These are phyloP conservation scores for Hymenoscyphus infarciens DNA, from an alignment of 2,329 filamentous ascomycete genomes.

Conservation along the genomic window DNA sequence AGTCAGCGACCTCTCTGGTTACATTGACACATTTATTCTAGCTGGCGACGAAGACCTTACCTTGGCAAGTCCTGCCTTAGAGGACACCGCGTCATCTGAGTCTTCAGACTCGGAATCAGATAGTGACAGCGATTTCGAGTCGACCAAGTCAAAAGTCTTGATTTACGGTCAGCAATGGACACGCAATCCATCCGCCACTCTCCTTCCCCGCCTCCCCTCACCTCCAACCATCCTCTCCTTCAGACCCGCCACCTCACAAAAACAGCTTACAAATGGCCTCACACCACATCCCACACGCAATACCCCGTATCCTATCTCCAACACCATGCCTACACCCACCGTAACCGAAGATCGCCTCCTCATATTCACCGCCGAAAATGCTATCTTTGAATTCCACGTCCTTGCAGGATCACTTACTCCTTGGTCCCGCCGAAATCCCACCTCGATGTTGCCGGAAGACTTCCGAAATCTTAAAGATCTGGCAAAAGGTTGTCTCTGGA, in stretches of 20 bases:
- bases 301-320: slow-evolving; percentile 34
- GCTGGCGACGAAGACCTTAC: slow-evolving; percentile 51
- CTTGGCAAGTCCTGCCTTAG: slow-evolving; percentile 37
- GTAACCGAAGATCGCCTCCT: slow-evolving; percentile 52
- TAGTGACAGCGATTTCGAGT: slow-evolving; percentile 46
- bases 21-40: slow-evolving; percentile 81
- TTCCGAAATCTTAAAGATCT: slow-evolving; percentile 74
- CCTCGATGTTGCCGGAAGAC: slow-evolving; percentile 67
- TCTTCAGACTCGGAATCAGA: slow-evolving; percentile 42
- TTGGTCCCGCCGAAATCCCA: slow-evolving; percentile 82
- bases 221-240: slow-evolving; percentile 68
- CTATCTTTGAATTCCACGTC: slow-evolving; percentile 77
- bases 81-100: slow-evolving; percentile 36
- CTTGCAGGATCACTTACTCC: slow-evolving; percentile 72
- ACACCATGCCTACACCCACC: slow-evolving; percentile 47
- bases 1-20: slow-evolving; percentile 76
- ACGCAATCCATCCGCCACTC: slow-evolving; percentile 64
- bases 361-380: slow-evolving; percentile 59
- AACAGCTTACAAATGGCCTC: slow-evolving; percentile 43
- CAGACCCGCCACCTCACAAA: slow-evolving; percentile 40
- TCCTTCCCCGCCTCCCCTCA: slow-evolving; percentile 65
- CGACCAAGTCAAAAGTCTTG: slow-evolving; percentile 38
- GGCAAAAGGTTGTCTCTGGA: slow-evolving; percentile 83
- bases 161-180: slow-evolving; percentile 68
- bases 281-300: slow-evolving; percentile 35